A percentile compares a stretch with the other conserved stretches of the same genome.
Evolutionary conservation across 2,329 filamentous ascomycete genomes (phyloP).

Genomic region (Aureobasidium sp.): DNA sequence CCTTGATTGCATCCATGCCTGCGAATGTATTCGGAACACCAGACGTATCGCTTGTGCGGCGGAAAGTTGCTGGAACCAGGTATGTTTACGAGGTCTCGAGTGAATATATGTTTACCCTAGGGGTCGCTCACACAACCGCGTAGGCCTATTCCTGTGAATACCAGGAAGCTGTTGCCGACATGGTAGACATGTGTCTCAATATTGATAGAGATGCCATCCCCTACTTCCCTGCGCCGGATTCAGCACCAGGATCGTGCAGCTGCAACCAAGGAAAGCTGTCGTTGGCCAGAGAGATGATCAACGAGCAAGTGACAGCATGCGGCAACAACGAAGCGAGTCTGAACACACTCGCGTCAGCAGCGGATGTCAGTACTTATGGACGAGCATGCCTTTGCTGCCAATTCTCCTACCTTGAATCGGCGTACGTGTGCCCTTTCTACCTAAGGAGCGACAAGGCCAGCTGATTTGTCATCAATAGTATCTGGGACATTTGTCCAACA

Average conservation of each 20-base stretch:
- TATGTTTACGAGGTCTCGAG: not conserved
- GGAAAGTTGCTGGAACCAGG: not conserved
- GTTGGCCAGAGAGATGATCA: not conserved
- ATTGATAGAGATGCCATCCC: not conserved
- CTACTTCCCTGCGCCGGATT: not conserved
- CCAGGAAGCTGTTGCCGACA: not conserved
- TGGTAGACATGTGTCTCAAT: not conserved
- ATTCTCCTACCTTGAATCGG: not conserved
- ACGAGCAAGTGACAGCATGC: not conserved
- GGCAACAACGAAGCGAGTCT: not conserved
- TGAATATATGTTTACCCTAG: not conserved
- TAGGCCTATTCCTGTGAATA: not conserved
- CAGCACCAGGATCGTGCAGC: not conserved
- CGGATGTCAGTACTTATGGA: not conserved
- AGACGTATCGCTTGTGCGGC: not conserved
- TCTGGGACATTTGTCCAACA: not conserved
- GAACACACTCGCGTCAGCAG: not conserved
- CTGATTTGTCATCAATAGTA: not conserved
- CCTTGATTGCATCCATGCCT: not conserved
- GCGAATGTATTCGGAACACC: not conserved
- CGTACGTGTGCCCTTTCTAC: not conserved
- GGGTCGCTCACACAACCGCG: not conserved
- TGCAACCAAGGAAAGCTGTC: not conserved
- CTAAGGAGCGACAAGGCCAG: not conserved
- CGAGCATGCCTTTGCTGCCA: not conserved